Evolutionary conservation across 306 rosid species (phyloP).

Genomic region (Elaeagnus macrophylla): DNA sequence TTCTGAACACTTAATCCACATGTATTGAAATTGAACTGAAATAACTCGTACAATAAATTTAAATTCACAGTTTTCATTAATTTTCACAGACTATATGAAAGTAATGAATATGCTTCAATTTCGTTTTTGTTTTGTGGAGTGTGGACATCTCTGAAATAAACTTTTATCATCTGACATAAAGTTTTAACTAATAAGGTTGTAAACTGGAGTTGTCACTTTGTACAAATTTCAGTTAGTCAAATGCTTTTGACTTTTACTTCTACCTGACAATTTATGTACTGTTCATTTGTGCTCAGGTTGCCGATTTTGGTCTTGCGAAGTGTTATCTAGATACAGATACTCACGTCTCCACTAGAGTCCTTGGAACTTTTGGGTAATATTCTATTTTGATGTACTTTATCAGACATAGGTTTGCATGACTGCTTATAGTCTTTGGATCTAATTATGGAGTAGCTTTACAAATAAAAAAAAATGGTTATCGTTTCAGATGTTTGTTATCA

Average conservation of each 20-base stretch:
- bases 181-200: background rate
- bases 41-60: background rate
- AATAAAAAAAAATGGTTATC: background rate
- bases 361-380: constrained; percentile 68
- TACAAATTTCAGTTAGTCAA: background rate
- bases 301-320: constrained; percentile 65
- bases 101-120: background rate
- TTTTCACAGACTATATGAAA: background rate
- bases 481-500: background rate
- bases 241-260: background rate
- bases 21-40: background rate
- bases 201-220: background rate
- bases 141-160: background rate
- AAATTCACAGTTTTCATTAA: background rate
- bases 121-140: background rate
- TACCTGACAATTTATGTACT: background rate
- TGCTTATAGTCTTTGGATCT: background rate
- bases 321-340: constrained; percentile 41
- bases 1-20: background rate
- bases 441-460: no score
- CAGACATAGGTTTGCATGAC: background rate
- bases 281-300: constrained; percentile 34
- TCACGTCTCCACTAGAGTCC: constrained; percentile 58
- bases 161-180: background rate
- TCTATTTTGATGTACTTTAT: background rate